A percentile compares a stretch with the other conserved stretches of the same genome.
These are phyloP conservation scores for Moelleriella libera DNA, from an alignment of 2,329 filamentous ascomycete genomes.

Conservation along the genomic window DNA sequence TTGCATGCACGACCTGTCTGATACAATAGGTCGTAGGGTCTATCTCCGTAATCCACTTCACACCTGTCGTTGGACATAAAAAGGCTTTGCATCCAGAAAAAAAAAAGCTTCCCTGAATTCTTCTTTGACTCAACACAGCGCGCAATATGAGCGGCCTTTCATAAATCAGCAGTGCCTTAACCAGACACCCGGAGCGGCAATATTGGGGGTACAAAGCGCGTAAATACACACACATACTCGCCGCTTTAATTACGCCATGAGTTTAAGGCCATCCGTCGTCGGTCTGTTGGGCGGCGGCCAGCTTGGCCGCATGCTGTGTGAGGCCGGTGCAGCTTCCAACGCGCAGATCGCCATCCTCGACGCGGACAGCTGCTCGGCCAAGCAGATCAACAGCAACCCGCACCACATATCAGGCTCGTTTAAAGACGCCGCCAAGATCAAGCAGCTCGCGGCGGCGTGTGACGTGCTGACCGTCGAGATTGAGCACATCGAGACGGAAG, in stretches of 20 bases:
- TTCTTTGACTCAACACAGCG: too few species aligned
- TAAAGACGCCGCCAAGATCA: constrained; percentile 67
- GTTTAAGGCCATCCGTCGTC: constrained; percentile 23
- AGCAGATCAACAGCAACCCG: constrained; percentile 66
- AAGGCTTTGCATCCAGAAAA: too few species aligned
- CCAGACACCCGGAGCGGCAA: too few species aligned
- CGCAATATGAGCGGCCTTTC: too few species aligned
- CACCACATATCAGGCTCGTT: constrained; percentile 77
- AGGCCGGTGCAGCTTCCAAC: constrained; percentile 64
- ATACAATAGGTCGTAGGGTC: too few species aligned
- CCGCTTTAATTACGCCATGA: background rate
- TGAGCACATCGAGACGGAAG: constrained; percentile 84
- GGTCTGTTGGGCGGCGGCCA: constrained; percentile 51
- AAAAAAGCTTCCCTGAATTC: too few species aligned
- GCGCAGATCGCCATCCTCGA: constrained; percentile 72
- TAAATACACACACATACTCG: background rate
- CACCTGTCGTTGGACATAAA: too few species aligned
- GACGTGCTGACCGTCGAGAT: constrained; percentile 89
- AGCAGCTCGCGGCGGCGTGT: constrained; percentile 59
- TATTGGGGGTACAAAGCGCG: too few species aligned
- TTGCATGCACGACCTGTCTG: too few species aligned
- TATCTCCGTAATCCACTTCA: too few species aligned
- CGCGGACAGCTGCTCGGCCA: constrained; percentile 61
- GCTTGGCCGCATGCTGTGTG: constrained; percentile 85
- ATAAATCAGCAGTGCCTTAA: too few species aligned